These are phyloP conservation scores for Dipteronia dyeriana DNA, from an alignment of 345 rosid genomes.

Conservation along the genomic window DNA sequence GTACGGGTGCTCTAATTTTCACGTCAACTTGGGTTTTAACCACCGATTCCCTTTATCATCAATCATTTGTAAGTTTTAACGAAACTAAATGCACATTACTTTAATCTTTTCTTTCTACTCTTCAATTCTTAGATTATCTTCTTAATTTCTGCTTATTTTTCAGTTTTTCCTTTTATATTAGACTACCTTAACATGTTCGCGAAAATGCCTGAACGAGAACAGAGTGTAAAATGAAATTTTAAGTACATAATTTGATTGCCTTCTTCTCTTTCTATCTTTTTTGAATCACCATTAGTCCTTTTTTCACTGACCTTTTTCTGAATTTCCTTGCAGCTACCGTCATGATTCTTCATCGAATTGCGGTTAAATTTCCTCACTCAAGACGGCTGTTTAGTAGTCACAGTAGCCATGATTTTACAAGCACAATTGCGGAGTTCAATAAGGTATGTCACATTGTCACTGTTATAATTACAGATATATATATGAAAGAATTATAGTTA, in stretches of 20 bases:
- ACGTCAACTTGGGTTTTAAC: too few species aligned
- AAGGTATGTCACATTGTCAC: conserved; percentile 38
- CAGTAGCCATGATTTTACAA: conserved; percentile 28
- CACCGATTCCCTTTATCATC: background rate
- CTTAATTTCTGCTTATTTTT: background rate
- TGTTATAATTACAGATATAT: background rate
- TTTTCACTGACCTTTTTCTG: background rate
- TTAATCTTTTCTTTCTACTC: background rate
- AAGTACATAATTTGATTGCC: background rate
- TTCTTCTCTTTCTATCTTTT: background rate
- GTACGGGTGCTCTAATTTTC: background rate
- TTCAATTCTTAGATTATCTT: background rate
- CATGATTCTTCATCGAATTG: conserved; percentile 51
- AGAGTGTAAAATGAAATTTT: background rate
- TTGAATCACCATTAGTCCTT: background rate
- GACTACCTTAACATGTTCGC: conserved; percentile 17
- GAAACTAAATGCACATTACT: background rate
- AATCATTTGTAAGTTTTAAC: background rate
- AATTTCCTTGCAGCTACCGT: conserved; percentile 14
- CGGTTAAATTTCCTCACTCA: conserved; percentile 28
- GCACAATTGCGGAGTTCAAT: conserved; percentile 49
- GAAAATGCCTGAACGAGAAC: conserved; percentile 27
- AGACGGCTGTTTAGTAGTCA: conserved; percentile 40
- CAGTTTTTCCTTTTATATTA: background rate
- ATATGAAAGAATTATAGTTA: background rate